Evolutionary conservation across 768 basidiomycete species (phyloP).

Genomic region (Nevesoporus exiguus): DNA sequence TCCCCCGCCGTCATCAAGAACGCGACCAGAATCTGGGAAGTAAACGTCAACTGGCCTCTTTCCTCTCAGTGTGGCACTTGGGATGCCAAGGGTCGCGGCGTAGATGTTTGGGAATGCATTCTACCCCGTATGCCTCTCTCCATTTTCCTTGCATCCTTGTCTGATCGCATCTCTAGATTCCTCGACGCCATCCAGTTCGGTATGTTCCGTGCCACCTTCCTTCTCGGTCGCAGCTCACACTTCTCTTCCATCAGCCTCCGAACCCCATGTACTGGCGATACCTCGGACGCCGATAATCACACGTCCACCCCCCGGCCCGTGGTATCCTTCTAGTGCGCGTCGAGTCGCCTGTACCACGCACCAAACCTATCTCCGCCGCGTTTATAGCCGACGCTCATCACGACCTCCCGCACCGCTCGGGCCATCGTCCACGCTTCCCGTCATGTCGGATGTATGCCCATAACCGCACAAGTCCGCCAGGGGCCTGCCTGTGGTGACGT

Average conservation of each 20-base stretch:
- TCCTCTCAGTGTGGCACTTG: conserved; percentile 70
- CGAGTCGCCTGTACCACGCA: neutral
- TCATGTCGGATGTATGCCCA: conserved; percentile 7
- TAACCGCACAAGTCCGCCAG: conserved; percentile 4
- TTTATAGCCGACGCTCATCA: conserved; percentile 3
- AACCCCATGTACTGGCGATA: conserved; percentile 45
- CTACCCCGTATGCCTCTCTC: conserved; percentile 47
- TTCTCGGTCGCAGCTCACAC: neutral
- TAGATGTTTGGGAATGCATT: conserved; percentile 76
- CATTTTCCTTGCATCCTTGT: neutral
- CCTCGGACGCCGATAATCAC: conserved; percentile 40
- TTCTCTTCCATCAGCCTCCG: conserved; percentile 35
- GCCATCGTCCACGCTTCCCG: neutral
- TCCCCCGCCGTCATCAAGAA: conserved; percentile 47
- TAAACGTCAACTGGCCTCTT: conserved; percentile 60
- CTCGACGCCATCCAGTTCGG: conserved; percentile 50
- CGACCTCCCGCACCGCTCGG: conserved; percentile 5
- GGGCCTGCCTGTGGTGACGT: conserved; percentile 1
- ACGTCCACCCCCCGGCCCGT: neutral
- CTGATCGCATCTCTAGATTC: conserved; percentile 43
- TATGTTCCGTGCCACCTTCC: conserved; percentile 15
- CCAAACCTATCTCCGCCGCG: conserved; percentile 1
- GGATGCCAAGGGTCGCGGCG: conserved; percentile 62
- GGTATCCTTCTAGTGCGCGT: conserved; percentile 4
- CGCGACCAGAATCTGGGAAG: conserved; percentile 69